A percentile compares a stretch with the other conserved stretches of the same genome.
phyloP scores from a whole-genome alignment of 1,284 basidiomycete genomes.

The Fomitopsis schrenkii region DNA sequence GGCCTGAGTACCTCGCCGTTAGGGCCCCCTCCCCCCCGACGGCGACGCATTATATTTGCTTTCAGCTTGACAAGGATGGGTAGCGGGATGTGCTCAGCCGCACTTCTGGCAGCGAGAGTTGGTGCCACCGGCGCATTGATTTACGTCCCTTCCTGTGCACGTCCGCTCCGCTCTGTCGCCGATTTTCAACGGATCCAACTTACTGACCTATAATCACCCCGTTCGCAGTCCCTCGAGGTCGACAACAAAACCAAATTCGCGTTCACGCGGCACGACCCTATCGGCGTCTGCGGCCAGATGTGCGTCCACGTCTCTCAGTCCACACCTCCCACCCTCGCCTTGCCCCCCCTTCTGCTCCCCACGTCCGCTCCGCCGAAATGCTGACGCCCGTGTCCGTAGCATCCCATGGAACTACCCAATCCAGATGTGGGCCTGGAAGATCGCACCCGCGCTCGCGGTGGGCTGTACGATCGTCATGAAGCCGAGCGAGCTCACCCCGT shows the following conservation, averaged over 20 bases:
- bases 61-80: no score
- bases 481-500: slow-evolving; percentile 88
- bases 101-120: no score
- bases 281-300: slow-evolving; percentile 93
- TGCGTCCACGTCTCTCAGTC: slow-evolving; percentile 30
- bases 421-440: slow-evolving; percentile 91
- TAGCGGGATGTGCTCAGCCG: no score
- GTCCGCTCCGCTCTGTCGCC: no score
- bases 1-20: no score
- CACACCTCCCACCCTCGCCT: background rate
- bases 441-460: slow-evolving; percentile 85
- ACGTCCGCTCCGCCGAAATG: background rate
- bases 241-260: slow-evolving; percentile 78
- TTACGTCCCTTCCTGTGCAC: no score
- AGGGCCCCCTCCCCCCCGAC: no score
- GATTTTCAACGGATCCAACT: no score
- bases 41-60: no score
- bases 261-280: slow-evolving; percentile 89
- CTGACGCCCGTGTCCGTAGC: slow-evolving; percentile 31
- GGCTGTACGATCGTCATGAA: slow-evolving; percentile 91
- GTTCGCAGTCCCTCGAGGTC: slow-evolving; percentile 68
- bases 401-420: slow-evolving; percentile 94
- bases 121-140: no score
- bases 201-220: background rate
- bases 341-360: no score